Evolutionary conservation across 352 stramenopile genomes (phyloP).

Genomic region (Pythium brachiatum): DNA sequence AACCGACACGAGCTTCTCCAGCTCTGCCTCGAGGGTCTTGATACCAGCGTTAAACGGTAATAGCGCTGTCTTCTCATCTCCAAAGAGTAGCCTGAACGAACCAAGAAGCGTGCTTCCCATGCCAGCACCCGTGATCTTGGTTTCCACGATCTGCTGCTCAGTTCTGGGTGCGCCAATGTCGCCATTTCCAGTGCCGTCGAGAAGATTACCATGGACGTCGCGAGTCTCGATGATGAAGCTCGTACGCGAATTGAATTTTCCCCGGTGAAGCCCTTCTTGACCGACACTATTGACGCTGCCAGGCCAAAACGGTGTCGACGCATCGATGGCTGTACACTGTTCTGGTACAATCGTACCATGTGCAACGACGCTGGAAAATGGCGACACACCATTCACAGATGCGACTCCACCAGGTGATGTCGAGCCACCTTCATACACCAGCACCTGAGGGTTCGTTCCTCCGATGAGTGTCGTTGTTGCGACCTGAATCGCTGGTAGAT

Average conservation of each 20-base stretch:
- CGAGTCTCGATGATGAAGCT: constrained; percentile 92
- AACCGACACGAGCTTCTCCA: constrained; percentile 82
- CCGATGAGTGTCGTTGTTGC: constrained; percentile 33
- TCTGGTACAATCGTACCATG: constrained; percentile 58
- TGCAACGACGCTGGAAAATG: constrained; percentile 53
- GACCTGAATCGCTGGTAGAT: constrained; percentile 37
- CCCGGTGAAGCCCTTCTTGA: constrained; percentile 55
- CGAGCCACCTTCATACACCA: constrained; percentile 36
- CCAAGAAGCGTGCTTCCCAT: constrained; percentile 46
- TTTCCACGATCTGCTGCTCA: constrained; percentile 94
- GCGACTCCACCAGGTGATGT: constrained; percentile 30
- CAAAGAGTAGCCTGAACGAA: constrained; percentile 75
- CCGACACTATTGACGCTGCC: constrained; percentile 58
- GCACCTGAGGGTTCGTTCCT: constrained; percentile 26
- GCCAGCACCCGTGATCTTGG: constrained; percentile 34
- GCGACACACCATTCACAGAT: constrained; percentile 44
- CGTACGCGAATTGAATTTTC: constrained; percentile 60
- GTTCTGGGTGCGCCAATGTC: constrained; percentile 46
- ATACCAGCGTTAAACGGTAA: constrained; percentile 76
- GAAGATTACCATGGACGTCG: constrained; percentile 89
- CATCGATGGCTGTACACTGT: constrained; percentile 67
- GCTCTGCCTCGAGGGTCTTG: constrained; percentile 62
- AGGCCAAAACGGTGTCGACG: constrained; percentile 52
- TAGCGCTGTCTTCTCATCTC: constrained; percentile 50
- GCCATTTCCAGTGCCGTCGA: constrained; percentile 79